Evolutionary conservation across 257 asterid genomes (phyloP), one percentile per base, ranked within the genome.

Genomic region (Nicotiana knightiana): DNA sequence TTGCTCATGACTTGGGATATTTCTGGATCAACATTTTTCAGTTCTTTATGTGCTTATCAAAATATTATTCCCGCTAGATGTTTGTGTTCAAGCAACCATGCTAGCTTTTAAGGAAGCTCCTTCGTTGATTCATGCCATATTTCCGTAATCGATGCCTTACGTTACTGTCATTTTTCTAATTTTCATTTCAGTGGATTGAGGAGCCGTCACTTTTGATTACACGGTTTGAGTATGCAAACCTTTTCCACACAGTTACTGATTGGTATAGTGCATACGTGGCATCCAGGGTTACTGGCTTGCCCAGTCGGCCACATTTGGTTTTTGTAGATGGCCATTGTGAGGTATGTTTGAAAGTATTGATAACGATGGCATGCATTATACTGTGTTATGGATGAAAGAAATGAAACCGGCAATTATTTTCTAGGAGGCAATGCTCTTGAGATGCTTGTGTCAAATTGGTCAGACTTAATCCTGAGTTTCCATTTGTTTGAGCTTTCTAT

Each of bases 261-360:
- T 96, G 98, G 98, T 96, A 96, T 84, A 94, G 98, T 81, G 89
- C 98, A n/a, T 96, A 96, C 37, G 92, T 89, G 64, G 89, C 99
- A 70, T 92, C 99, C 37, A 85, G 98, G 83, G 99, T 96, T 83
- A 92, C 94, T 63, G 99, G 97, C 83, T 85, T 96, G 91, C 97
- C 98, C 43, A 86, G 84, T 81, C 95, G 99, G 58, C 99, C 99
- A 53, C 97, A 89, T 87, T 84, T 96, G 90, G 89, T 96, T 83
- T 96, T 96, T 48, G 85, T 96, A 28, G 99, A 96, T 86, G 99
- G 99, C 62, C 99, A 96, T 83, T 93, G 98, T 85, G 92, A 94
- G 98, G 99, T 96, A 91, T 39, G 85, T 63, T 58, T 75, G 77
- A 48, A 48, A 48, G 26, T 26, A 48, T 26, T 51, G 13, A 15